Conservation (phyloP, 106 monocot species). For the Dendrobium chrysotoxum region DNA sequence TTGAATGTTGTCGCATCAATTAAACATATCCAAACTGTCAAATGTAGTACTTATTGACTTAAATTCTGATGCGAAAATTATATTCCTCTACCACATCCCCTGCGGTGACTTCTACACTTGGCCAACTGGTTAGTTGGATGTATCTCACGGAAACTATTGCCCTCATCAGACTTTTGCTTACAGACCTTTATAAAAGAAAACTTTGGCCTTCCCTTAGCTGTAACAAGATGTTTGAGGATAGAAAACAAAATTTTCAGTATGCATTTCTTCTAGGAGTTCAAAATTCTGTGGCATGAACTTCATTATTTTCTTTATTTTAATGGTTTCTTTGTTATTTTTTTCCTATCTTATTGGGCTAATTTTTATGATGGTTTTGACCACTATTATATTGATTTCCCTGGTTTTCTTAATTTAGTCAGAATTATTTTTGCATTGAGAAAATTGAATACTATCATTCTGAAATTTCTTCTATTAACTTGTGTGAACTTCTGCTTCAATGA, state of each 20-base stretch:
- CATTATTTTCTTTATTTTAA: background rate
- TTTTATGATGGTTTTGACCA: background rate
- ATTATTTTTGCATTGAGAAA: background rate
- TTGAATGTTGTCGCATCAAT: background rate
- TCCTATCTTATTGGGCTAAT: background rate
- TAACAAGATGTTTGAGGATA: background rate
- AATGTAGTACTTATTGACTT: background rate
- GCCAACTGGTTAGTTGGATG: background rate
- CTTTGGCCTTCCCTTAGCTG: background rate
- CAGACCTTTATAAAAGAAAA: background rate
- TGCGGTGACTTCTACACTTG: background rate
- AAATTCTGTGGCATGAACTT: background rate
- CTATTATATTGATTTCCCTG: background rate
- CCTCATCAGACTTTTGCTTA: background rate
- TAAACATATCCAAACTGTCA: background rate
- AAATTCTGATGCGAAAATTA: background rate
- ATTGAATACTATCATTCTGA: background rate
- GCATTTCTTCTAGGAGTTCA: background rate
- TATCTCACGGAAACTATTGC: background rate
- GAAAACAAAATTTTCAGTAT: background rate
- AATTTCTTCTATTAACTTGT: background rate
- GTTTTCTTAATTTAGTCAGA: background rate
- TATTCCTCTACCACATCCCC: background rate
- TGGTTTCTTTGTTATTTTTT: background rate
- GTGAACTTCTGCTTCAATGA: background rate